Conservation (phyloP, 2,329 filamentous ascomycete species). For the Fusarium protoensiforme region DNA sequence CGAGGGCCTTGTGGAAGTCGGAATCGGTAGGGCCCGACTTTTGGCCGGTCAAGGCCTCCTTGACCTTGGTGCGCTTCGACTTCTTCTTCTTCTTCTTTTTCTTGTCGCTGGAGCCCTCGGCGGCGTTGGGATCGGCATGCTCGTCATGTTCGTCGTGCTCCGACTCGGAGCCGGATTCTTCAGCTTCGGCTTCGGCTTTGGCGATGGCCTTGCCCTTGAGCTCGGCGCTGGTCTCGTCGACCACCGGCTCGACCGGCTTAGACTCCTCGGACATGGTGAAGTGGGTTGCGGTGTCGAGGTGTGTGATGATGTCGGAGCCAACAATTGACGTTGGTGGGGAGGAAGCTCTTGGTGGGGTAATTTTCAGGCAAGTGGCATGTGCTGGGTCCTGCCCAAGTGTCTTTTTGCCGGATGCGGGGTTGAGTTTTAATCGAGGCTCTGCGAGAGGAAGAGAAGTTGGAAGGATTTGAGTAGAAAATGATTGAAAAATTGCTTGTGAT, state of each 20-base stretch:
- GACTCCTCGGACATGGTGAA: slow-evolving; percentile 66
- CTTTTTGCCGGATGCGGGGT: slow-evolving; percentile 6
- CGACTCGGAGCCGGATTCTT: slow-evolving; percentile 61
- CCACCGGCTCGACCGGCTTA: slow-evolving; percentile 67
- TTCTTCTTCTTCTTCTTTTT: slow-evolving; percentile 73
- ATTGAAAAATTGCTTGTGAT: background rate
- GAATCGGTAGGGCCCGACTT: slow-evolving; percentile 47
- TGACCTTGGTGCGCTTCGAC: slow-evolving; percentile 72
- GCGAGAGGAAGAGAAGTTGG: background rate
- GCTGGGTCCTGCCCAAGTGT: slow-evolving; percentile 5
- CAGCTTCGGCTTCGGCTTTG: slow-evolving; percentile 58
- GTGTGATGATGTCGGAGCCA: slow-evolving; percentile 28
- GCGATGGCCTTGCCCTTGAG: slow-evolving; percentile 58
- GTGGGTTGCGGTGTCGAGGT: slow-evolving; percentile 16
- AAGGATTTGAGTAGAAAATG: background rate
- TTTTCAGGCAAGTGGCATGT: slow-evolving; percentile 25
- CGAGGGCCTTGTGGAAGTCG: slow-evolving; percentile 62
- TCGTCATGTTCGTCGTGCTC: slow-evolving; percentile 55
- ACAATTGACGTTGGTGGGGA: slow-evolving; percentile 25
- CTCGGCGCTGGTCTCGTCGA: slow-evolving; percentile 61
- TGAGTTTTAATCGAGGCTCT: background rate
- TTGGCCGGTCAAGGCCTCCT: slow-evolving; percentile 55
- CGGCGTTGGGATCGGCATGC: slow-evolving; percentile 50
- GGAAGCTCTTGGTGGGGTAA: slow-evolving; percentile 42
- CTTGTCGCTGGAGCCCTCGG: slow-evolving; percentile 47